Evolutionary conservation across 345 rosid genomes (phyloP).

Genomic region (Garcia nutans): DNA sequence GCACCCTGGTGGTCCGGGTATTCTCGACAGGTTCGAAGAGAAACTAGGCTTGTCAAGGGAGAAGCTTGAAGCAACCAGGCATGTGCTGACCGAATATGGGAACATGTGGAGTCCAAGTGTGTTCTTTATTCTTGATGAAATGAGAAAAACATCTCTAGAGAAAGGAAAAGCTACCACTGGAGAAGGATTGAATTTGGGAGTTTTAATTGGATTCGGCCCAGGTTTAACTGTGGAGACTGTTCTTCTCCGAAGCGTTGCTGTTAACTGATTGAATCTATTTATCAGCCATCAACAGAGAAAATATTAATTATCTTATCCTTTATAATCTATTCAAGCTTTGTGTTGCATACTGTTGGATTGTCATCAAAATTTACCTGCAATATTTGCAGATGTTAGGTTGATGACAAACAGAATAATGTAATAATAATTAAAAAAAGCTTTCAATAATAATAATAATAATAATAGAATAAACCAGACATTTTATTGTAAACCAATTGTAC

Average conservation of each 20-base stretch:
- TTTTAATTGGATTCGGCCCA: conserved; percentile 74
- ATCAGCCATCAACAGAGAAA: too few relatives aligned
- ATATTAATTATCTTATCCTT: too few relatives aligned
- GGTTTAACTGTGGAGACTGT: conserved; percentile 74
- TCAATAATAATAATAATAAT: too few relatives aligned
- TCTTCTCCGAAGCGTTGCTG: conserved; percentile 48
- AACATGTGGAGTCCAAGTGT: conserved; percentile 82
- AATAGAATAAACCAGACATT: too few relatives aligned
- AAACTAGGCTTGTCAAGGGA: conserved; percentile 47
- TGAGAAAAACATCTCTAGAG: conserved; percentile 56
- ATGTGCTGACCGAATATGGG: conserved; percentile 63
- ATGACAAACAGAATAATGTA: too few relatives aligned
- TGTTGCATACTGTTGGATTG: too few relatives aligned
- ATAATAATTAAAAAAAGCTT: too few relatives aligned
- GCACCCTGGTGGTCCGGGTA: conserved; percentile 74
- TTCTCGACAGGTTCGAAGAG: conserved; percentile 52
- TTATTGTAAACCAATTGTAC: too few relatives aligned
- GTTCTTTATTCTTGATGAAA: conserved; percentile 63
- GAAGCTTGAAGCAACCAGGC: conserved; percentile 55
- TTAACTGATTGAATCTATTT: too few relatives aligned
- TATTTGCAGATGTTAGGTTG: too few relatives aligned
- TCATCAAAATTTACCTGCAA: too few relatives aligned
- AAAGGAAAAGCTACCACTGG: conserved; percentile 59
- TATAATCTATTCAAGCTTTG: too few relatives aligned
- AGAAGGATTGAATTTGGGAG: conserved; percentile 77